Evolutionary conservation across 1,284 basidiomycete genomes (phyloP).

Genomic region (Ustilago lituana): DNA sequence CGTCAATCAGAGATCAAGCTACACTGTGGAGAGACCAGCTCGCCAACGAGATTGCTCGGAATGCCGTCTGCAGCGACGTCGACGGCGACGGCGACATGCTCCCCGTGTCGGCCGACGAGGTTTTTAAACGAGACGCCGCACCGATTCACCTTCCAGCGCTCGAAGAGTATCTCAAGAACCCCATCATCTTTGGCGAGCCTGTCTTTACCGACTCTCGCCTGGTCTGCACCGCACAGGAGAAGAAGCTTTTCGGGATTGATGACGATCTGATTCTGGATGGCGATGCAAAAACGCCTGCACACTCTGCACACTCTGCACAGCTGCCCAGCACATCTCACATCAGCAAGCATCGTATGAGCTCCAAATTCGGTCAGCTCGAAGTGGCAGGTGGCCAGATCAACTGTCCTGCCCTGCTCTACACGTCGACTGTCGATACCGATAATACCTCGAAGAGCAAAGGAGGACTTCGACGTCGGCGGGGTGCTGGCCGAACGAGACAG

Average conservation of each 20-base stretch:
- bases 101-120: slow-evolving; percentile 51
- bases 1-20: slow-evolving; percentile 6
- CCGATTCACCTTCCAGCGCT: slow-evolving; percentile 66
- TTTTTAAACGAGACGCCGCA: slow-evolving; percentile 59
- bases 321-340: slow-evolving; percentile 1
- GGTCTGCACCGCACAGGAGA: slow-evolving; percentile 46
- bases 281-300: background rate
- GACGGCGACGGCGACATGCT: slow-evolving; percentile 13
- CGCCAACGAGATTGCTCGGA: slow-evolving; percentile 14
- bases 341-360: slow-evolving; percentile 11
- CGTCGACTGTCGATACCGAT: slow-evolving; percentile 13
- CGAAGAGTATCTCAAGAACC: slow-evolving; percentile 55
- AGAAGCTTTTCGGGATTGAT: slow-evolving; percentile 45
- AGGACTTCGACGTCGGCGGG: slow-evolving; percentile 10
- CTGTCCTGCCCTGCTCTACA: slow-evolving; percentile 27
- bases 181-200: slow-evolving; percentile 44
- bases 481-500: slow-evolving; percentile 5
- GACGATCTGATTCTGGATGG: background rate
- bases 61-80: slow-evolving; percentile 9
- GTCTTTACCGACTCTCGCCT: slow-evolving; percentile 34
- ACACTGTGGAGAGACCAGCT: slow-evolving; percentile 14
- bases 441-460: background rate
- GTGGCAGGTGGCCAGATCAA: slow-evolving; percentile 43
- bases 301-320: too few species aligned
- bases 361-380: slow-evolving; percentile 21